A percentile compares a stretch with the other conserved stretches of the same genome.
Evolutionary conservation across 164 flowering plant species (phyloP).

Genomic region (Liquidambar formosana): DNA sequence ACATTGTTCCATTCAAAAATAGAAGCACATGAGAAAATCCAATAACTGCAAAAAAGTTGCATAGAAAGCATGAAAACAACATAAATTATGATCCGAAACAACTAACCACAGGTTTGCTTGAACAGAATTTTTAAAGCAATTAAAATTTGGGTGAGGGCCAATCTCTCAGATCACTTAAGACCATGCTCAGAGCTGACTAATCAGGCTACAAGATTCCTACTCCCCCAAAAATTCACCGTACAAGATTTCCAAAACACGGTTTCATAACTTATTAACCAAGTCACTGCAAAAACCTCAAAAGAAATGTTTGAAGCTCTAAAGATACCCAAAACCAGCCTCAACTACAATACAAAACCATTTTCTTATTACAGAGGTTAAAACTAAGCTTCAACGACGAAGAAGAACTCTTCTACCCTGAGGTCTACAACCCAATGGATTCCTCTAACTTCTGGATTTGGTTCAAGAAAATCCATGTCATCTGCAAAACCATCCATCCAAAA

Average conservation of each 20-base stretch:
- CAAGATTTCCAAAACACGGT: not conserved
- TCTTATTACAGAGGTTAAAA: not conserved
- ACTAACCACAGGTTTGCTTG: too few species aligned
- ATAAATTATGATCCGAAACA: too few species aligned
- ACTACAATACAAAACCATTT: not conserved
- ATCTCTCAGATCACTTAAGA: too few species aligned
- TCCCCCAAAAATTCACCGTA: not conserved
- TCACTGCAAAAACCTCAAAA: not conserved
- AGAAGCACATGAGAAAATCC: too few species aligned
- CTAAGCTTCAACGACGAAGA: not conserved
- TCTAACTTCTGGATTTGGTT: constrained; percentile 87
- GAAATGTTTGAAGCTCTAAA: not conserved
- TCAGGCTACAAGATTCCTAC: not conserved
- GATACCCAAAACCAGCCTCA: constrained; percentile 1
- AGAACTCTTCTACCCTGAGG: not conserved
- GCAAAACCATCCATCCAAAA: constrained; percentile 27
- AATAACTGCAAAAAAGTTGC: too few species aligned
- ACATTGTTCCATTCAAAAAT: too few species aligned
- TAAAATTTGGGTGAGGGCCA: too few species aligned
- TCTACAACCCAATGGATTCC: constrained; percentile 57
- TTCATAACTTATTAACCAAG: not conserved
- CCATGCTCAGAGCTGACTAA: not conserved
- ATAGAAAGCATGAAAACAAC: too few species aligned
- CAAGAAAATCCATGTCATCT: constrained; percentile 99
- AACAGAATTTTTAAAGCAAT: too few species aligned